Evolutionary conservation across 495 filamentous ascomycete genomes (phyloP), one percentile per base, ranked within the genome.

Genomic region (Tuber magnatum): DNA sequence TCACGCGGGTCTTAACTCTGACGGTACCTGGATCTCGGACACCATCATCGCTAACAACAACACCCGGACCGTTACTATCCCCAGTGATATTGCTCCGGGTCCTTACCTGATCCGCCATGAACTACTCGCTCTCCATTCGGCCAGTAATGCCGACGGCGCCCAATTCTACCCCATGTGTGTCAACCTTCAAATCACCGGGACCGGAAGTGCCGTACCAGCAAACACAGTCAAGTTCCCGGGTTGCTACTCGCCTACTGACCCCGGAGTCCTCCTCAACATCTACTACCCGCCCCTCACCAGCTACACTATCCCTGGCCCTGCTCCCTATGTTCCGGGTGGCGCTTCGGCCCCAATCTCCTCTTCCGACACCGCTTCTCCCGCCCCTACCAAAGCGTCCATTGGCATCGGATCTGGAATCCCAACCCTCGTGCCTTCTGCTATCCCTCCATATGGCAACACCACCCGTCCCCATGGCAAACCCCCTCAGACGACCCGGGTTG

Each of bases 71-170:
- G 87, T 93, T 70, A 89, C 88, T 71, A 91, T 95, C 81, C 92
- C 92, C 56, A 80, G 84, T 40, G 83, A 84, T 81, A 87, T 94
- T 70, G 88, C 86, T 44, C 78, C 90, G 28, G 92, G 92, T 46
- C 90, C 92, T 85, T 95, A 93, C 80, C 90, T 95, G 76, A 85
- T 95, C 43, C 91, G 92, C 46, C 91, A 93, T 83, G 92, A 95
- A 83, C 91, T 94, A 79, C 91, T 94, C 73, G 92, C 89, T 43
- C 89, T 95, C 35, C 92, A 94, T 85, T 85, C 87, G 28, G 91
- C 89, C 14, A 85, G 81, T 24, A 76, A 84, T 32, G 76, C 78
- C 39, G 86, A 91, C 81, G 91, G 92, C 70, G 91, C 92, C 18
- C 92, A 95, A 86, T 89, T 89, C 83, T 95, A 94, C 83, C 92